These are phyloP conservation scores for Neofusicoccum sp. DNA, from an alignment of 2,329 filamentous ascomycete genomes.

Conservation along the genomic window DNA sequence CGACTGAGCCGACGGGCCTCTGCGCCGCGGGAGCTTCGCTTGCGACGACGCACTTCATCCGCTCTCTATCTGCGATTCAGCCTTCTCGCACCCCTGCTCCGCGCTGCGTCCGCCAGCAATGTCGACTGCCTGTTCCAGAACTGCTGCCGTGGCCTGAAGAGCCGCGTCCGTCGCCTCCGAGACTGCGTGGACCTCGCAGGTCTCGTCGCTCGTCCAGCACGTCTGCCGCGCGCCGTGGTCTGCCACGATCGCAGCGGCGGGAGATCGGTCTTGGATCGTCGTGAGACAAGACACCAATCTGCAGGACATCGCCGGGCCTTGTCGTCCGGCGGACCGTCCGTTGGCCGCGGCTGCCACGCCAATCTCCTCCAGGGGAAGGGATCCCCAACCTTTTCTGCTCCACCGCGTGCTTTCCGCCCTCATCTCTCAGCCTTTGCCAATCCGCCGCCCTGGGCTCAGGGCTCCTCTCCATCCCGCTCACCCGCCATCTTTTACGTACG, in stretches of 20 bases:
- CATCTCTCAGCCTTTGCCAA: not conserved
- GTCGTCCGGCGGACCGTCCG: no score
- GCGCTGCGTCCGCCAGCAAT: not conserved
- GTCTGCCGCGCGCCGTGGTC: no score
- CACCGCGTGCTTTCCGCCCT: not conserved
- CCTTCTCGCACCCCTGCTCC: not conserved
- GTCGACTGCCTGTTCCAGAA: not conserved
- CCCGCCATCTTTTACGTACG: conserved; percentile 1
- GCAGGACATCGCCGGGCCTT: not conserved
- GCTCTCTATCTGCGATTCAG: conserved; percentile 15
- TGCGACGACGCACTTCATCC: not conserved
- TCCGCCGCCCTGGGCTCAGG: not conserved
- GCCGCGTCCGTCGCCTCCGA: not conserved
- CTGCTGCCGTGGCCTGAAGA: not conserved
- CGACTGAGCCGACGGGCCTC: not conserved
- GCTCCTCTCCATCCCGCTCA: not conserved
- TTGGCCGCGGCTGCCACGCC: no score
- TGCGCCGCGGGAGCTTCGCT: not conserved
- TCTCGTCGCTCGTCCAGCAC: not conserved
- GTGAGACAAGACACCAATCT: not conserved
- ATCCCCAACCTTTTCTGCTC: not conserved
- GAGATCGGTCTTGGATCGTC: conserved; percentile 11
- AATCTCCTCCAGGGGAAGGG: not conserved
- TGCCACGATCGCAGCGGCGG: not conserved
- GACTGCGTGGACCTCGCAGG: not conserved